Conservation (phyloP, 371 early-diverging fungal genomes). For the Mortierella sp. region DNA sequence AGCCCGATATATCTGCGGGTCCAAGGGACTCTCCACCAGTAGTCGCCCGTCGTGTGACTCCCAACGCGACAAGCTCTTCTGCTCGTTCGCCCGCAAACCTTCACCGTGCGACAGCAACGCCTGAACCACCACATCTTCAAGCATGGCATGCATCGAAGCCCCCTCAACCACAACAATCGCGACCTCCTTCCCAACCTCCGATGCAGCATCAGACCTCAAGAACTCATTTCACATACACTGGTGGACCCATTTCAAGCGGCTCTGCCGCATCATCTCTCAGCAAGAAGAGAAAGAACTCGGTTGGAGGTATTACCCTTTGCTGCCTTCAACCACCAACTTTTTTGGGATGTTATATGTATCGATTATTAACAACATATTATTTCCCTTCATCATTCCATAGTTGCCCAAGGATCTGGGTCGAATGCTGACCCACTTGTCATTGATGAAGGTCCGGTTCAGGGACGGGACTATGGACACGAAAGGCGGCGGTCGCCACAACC, state of each 20-base stretch:
- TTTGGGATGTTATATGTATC: not conserved
- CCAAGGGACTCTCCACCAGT: not conserved
- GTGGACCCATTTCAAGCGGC: not conserved
- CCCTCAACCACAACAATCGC: conserved; percentile 17
- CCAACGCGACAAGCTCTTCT: not conserved
- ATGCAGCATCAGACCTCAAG: conserved; percentile 2
- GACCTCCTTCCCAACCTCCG: conserved; percentile 1
- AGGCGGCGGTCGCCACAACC: not conserved
- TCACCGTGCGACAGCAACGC: not conserved
- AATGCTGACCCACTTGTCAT: not conserved
- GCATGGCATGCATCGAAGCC: not conserved
- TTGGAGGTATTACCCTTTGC: conserved; percentile 14
- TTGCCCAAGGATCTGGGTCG: not conserved
- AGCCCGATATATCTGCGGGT: not conserved
- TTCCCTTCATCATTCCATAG: not conserved
- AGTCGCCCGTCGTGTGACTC: not conserved
- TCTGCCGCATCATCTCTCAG: not conserved
- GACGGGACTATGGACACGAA: not conserved
- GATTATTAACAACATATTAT: not conserved
- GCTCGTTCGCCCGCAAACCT: not conserved
- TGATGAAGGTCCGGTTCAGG: not conserved
- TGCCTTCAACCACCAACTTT: not conserved
- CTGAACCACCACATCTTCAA: not conserved
- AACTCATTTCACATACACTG: conserved; percentile 6
- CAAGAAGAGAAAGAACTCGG: conserved; percentile 29